Base-by-base conservation (phyloP, 352 stramenopile species). In the Globisporangium orthogonon region DNA sequence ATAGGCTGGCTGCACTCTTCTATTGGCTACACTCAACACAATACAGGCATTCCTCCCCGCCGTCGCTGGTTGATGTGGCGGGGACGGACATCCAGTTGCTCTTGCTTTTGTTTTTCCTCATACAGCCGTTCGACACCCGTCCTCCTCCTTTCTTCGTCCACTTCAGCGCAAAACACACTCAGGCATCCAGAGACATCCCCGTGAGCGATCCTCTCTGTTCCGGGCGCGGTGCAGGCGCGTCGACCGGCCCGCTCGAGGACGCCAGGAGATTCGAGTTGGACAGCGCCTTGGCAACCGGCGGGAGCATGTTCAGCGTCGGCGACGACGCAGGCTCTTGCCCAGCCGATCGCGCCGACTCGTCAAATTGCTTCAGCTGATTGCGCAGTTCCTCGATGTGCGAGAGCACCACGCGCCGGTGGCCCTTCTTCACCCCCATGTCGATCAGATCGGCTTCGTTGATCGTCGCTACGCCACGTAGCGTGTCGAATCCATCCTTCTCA, bases 341-440 rank as follows among this genome's bases (percentile, higher is more conserved):
- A 45, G 67, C 66, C 17, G 64, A 68, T 31, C 83, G 63, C 11
- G 70, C 60, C 35, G 70, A 85, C 54, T 91, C 83, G 60, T 94
- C 85, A 35, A 88, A 57, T 43, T 77, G 31, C 0, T 62, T 51
- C n/a, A 94, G 65, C 43, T 92, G 78, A 45, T 71, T 78, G 44
- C 81, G 80, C 14, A 94, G 68, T 50, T 94, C 85, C 60, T 94
- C 78, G 50, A 94, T 94, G 67, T 94, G 82, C 37, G 83, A 84
- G 18, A 94, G 67, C 46, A 94, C 78, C n/a, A 91, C 73, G 47
- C 85, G 78, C 13, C 85, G 82, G 67, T 94, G 85, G 6, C 84
- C 85, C 60, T 95, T 95, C 69, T 95, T 95, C 52, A 95, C 85
- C 40, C 82, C 65, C 85, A 95, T 95, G 51, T 95, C 85, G 51